Conservation (phyloP, 257 asterid genomes). For the Gentiana dahurica region DNA sequence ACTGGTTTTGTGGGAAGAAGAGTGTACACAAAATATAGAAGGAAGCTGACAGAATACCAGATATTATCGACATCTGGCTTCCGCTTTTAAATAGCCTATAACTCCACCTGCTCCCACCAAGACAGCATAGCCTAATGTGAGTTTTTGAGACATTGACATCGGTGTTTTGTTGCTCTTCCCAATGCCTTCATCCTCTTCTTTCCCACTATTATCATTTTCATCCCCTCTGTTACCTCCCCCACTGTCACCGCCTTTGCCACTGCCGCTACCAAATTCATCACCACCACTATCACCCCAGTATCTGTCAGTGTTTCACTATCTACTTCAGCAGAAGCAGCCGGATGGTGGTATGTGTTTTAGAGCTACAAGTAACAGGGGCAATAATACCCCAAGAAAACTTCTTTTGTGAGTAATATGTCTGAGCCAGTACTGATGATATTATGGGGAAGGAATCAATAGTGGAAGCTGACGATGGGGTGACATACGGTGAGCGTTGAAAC, state of each 20-base stretch:
- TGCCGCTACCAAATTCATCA: slow-evolving; percentile 11
- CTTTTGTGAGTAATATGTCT: slow-evolving; percentile 14
- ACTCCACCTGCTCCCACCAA: slow-evolving; percentile 77
- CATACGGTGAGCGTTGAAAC: slow-evolving; percentile 12
- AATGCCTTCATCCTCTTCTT: slow-evolving; percentile 23
- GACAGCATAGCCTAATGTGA: slow-evolving; percentile 74
- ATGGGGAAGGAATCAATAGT: slow-evolving; percentile 12
- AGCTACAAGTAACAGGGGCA: slow-evolving; percentile 41
- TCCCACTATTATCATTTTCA: slow-evolving; percentile 12
- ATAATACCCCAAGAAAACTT: slow-evolving; percentile 20
- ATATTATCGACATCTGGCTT: slow-evolving; percentile 59
- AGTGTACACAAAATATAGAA: slow-evolving; percentile 42
- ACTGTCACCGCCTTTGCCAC: slow-evolving; percentile 1
- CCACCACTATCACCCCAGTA: slow-evolving; percentile 54
- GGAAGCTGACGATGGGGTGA: slow-evolving; percentile 22
- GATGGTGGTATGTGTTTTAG: slow-evolving; percentile 53
- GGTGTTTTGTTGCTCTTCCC: slow-evolving; percentile 31
- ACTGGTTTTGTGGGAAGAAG: slow-evolving; percentile 64
- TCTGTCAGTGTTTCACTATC: slow-evolving; percentile 52
- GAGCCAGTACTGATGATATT: slow-evolving; percentile 10
- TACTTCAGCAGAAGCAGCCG: slow-evolving; percentile 52
- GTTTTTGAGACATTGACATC: slow-evolving; percentile 82
- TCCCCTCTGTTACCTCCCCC: slow-evolving; percentile 31
- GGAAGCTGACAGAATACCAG: slow-evolving; percentile 63
- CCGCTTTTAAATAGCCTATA: slow-evolving; percentile 80